Evolutionary conservation across 129 eudicot genomes (phyloP).

Genomic region (carrot (Daucus carota)): DH1_v3.0 NC_030385.2:26609501-26610000

Average conservation of each 20-base stretch:
- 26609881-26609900: neutral
- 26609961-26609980: neutral
- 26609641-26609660: neutral
- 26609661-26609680: neutral
- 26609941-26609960: neutral
- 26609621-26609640: neutral
- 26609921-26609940: neutral
- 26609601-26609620: neutral
- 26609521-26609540: neutral
- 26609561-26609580: neutral
- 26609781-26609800: slow-evolving; percentile 91
- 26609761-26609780: slow-evolving; percentile 54
- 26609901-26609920: neutral
- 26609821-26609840: slow-evolving; percentile 65
- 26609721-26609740: too few species aligned
- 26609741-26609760: too few species aligned
- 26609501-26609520: slow-evolving; percentile 93
- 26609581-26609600: neutral
- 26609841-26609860: neutral
- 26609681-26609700: neutral
- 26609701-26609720: neutral
- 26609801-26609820: slow-evolving; percentile 86
- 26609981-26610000: neutral
- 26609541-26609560: neutral
- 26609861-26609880: neutral